phyloP scores from a whole-genome alignment of 192 early-diverging fungal genomes.

The Coemansia sp. region DNA sequence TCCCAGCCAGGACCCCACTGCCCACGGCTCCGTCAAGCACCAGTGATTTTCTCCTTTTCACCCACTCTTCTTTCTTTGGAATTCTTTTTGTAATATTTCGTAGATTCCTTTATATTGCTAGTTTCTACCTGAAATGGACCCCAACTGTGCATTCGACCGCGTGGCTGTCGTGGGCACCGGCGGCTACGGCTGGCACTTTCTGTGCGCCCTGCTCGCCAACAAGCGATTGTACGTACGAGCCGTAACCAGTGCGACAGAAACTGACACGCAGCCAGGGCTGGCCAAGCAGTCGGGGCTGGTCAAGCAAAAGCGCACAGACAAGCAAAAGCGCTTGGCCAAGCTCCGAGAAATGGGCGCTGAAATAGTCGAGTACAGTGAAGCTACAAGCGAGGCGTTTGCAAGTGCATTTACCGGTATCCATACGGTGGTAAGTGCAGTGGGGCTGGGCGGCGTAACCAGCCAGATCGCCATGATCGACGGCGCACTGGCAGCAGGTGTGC shows the following conservation, averaged over 20 bases:
- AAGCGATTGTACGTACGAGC: constrained; percentile 32
- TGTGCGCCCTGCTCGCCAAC: constrained; percentile 19
- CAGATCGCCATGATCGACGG: constrained; percentile 49
- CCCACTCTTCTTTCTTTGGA: not conserved
- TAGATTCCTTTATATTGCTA: not conserved
- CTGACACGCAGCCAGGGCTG: constrained; percentile 20
- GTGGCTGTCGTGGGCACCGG: constrained; percentile 50
- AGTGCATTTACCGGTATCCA: constrained; percentile 27
- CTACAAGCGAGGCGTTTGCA: constrained; percentile 12
- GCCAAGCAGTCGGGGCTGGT: constrained; percentile 12
- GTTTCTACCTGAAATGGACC: constrained; percentile 3
- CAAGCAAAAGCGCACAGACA: constrained; percentile 28
- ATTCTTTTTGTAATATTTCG: constrained; percentile 2
- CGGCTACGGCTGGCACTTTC: constrained; percentile 34
- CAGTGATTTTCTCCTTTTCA: constrained; percentile 3
- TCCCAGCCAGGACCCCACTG: constrained; percentile 62
- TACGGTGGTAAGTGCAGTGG: constrained; percentile 38
- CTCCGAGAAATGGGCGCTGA: constrained; percentile 23
- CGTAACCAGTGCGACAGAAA: constrained; percentile 14
- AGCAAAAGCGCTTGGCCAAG: constrained; percentile 18
- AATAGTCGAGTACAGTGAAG: constrained; percentile 16
- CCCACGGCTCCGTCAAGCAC: constrained; percentile 40
- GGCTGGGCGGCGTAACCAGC: constrained; percentile 15
- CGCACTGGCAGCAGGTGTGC: constrained; percentile 31
- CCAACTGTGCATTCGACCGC: constrained; percentile 14